phyloP scores from a whole-genome alignment of 768 basidiomycete genomes.

The Pleurotus pulmonarius region DNA sequence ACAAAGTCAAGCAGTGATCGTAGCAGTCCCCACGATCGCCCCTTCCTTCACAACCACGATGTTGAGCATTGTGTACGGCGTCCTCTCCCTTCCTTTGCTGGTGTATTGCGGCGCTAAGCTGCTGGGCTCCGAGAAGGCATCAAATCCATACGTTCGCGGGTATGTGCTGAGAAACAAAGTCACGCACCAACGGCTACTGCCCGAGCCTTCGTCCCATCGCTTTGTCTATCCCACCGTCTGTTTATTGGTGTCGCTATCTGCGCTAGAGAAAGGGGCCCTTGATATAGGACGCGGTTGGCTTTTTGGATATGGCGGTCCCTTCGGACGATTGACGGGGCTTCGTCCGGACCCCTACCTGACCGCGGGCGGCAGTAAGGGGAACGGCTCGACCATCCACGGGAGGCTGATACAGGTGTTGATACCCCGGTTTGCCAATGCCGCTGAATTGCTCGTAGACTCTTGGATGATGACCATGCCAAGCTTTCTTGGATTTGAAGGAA shows the following conservation, averaged over 20 bases:
- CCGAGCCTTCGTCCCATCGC: constrained; percentile 40
- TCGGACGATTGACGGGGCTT: constrained; percentile 43
- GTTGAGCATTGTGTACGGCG: no score
- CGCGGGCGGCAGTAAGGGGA: background rate
- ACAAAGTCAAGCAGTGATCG: no score
- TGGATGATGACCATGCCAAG: constrained; percentile 80
- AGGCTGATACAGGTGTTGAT: constrained; percentile 37
- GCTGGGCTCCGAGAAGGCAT: background rate
- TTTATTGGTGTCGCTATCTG: constrained; percentile 51
- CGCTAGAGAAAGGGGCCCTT: constrained; percentile 42
- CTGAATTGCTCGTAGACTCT: constrained; percentile 36
- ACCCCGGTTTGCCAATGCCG: constrained; percentile 20
- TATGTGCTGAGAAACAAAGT: constrained; percentile 52
- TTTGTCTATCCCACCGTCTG: constrained; percentile 62
- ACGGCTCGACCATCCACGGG: constrained; percentile 26
- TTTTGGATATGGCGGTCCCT: constrained; percentile 50
- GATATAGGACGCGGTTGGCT: constrained; percentile 46
- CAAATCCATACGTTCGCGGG: constrained; percentile 15
- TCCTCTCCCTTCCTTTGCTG: no score
- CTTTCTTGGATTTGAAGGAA: constrained; percentile 61
- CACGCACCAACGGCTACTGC: constrained; percentile 50
- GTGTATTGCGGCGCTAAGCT: no score
- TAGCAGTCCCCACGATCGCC: no score
- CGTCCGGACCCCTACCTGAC: constrained; percentile 42
- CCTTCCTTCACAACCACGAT: no score